Percentiles rank a stretch among this genome's conserved stretches.
Evolutionary conservation across 305 asterid species (phyloP).

Genomic region (Solanum aculeatissimum): DNA sequence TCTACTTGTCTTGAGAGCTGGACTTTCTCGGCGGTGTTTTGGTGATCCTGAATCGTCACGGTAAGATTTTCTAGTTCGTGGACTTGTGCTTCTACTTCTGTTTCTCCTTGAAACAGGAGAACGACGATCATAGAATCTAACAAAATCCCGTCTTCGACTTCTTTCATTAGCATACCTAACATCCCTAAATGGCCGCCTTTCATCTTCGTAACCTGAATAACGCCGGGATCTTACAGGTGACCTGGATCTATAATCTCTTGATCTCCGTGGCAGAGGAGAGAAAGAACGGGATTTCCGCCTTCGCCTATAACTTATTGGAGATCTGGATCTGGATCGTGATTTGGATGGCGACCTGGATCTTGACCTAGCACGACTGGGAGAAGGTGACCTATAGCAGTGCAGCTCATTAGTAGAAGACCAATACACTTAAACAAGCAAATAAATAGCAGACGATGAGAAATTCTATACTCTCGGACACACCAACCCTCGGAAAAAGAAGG

Average conservation of each 20-base stretch:
- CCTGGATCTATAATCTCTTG: constrained; percentile 65
- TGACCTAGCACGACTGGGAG: constrained; percentile 30
- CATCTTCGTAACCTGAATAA: constrained; percentile 60
- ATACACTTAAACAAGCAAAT: neutral
- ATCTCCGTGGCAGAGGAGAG: constrained; percentile 66
- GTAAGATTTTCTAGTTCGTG: constrained; percentile 47
- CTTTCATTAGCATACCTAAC: constrained; percentile 51
- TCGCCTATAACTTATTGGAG: constrained; percentile 60
- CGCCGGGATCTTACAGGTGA: constrained; percentile 77
- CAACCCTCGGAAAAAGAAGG: neutral
- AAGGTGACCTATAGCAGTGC: constrained; percentile 56
- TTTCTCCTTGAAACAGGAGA: constrained; percentile 60
- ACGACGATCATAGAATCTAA: constrained; percentile 41
- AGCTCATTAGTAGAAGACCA: neutral
- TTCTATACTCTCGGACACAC: neutral
- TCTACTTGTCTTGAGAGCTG: constrained; percentile 39
- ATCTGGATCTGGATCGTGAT: constrained; percentile 66
- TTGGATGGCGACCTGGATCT: constrained; percentile 38
- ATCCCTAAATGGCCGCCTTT: constrained; percentile 56
- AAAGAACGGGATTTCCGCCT: constrained; percentile 70
- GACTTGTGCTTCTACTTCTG: constrained; percentile 73
- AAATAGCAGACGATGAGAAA: neutral
- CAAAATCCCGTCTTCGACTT: constrained; percentile 40
- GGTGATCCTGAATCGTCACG: constrained; percentile 61
- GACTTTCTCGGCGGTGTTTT: constrained; percentile 40